Evolutionary conservation across 306 rosid genomes (phyloP).

Genomic region (Potentilla sterilis): DNA sequence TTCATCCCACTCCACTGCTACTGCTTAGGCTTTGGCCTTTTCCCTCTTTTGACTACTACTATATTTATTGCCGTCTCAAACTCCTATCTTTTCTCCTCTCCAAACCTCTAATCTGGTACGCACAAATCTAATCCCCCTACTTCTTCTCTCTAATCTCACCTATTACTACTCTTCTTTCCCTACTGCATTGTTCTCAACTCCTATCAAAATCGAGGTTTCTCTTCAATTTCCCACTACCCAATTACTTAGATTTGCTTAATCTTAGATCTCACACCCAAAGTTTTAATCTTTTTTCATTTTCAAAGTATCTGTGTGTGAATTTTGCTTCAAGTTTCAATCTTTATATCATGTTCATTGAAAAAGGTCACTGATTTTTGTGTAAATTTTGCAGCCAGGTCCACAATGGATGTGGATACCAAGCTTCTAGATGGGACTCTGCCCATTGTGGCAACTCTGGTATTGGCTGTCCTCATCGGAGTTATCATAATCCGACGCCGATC

Average conservation of each 20-base stretch:
- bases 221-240: background rate
- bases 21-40: background rate
- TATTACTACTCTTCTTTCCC: background rate
- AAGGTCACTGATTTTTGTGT: background rate
- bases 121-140: background rate
- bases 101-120: constrained; percentile 15
- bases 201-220: background rate
- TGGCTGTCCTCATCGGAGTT: constrained; percentile 53
- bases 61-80: background rate
- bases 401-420: constrained; percentile 41
- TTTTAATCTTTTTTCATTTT: background rate
- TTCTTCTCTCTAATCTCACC: too few species aligned
- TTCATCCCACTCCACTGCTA: background rate
- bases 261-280: background rate
- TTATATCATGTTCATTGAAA: background rate
- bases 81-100: constrained; percentile 5
- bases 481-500: constrained; percentile 58
- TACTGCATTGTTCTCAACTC: background rate
- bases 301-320: background rate
- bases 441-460: constrained; percentile 54
- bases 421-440: constrained; percentile 51
- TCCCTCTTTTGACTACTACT: background rate
- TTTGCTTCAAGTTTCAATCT: background rate
- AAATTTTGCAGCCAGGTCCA: constrained; percentile 9
- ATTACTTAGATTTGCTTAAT: background rate